A percentile compares a stretch with the other conserved stretches of the same genome.
phyloP scores from a whole-genome alignment of 495 filamentous ascomycete genomes.

The Penicillium paxilli region DNA sequence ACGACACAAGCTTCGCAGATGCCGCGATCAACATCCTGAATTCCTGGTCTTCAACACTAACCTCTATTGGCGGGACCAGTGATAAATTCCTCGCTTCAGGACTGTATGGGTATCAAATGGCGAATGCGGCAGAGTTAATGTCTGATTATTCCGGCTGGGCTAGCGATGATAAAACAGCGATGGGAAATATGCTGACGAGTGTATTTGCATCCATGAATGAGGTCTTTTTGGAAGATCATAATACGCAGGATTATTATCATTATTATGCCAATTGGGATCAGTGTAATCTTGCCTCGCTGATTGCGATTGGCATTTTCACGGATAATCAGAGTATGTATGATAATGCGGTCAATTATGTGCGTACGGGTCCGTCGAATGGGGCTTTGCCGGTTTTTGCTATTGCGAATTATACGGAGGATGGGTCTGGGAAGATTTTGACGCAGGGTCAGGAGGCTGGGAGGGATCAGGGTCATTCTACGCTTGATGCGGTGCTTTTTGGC shows the following conservation, averaged over 20 bases:
- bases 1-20: conserved; percentile 33
- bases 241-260: conserved; percentile 29
- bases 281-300: conserved; percentile 40
- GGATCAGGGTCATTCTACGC: conserved; percentile 44
- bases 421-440: conserved; percentile 18
- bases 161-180: conserved; percentile 12
- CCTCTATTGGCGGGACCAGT: conserved; percentile 27
- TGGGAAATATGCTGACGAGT: conserved; percentile 25
- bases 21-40: conserved; percentile 35
- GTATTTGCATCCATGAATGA: conserved; percentile 33
- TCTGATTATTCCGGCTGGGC: conserved; percentile 36
- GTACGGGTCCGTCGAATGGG: conserved; percentile 38
- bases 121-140: conserved; percentile 47
- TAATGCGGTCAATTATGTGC: conserved; percentile 35
- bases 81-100: conserved; percentile 44
- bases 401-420: conserved; percentile 11
- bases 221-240: conserved; percentile 32
- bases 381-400: conserved; percentile 12
- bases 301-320: conserved; percentile 35
- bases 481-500: conserved; percentile 39
- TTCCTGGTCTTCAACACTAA: conserved; percentile 40
- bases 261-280: conserved; percentile 51
- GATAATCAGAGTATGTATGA: conserved; percentile 29
- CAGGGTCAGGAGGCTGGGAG: conserved; percentile 46
- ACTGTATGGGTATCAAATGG: conserved; percentile 47